Conservation (phyloP, 1,284 basidiomycete genomes). For the Ustanciosporium gigantosporum region DNA sequence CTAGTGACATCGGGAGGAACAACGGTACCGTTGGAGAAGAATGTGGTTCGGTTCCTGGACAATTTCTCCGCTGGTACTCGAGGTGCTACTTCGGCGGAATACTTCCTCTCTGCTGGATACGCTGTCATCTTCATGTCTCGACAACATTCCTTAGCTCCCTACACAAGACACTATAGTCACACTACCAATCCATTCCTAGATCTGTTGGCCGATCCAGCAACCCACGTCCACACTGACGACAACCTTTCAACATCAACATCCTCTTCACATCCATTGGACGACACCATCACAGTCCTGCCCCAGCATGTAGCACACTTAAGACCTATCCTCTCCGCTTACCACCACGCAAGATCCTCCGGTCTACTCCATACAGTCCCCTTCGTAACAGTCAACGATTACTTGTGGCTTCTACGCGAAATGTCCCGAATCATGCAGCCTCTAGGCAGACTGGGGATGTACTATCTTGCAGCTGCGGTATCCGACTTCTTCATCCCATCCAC, state of each 20-base stretch:
- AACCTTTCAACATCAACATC: slow-evolving; percentile 3
- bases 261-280: slow-evolving; percentile 3
- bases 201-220: slow-evolving; percentile 72
- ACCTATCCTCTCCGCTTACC: slow-evolving; percentile 78
- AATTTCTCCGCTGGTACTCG: slow-evolving; percentile 98
- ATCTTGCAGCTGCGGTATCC: slow-evolving; percentile 94
- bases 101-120: slow-evolving; percentile 87
- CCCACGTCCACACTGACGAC: slow-evolving; percentile 13
- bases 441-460: slow-evolving; percentile 81
- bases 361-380: slow-evolving; percentile 84
- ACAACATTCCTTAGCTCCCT: slow-evolving; percentile 94
- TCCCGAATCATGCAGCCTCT: slow-evolving; percentile 69
- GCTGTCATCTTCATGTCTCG: slow-evolving; percentile 98
- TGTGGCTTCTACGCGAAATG: slow-evolving; percentile 85
- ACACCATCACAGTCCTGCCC: slow-evolving; percentile 70
- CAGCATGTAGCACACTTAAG: slow-evolving; percentile 71
- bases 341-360: slow-evolving; percentile 74
- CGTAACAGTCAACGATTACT: slow-evolving; percentile 92
- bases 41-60: slow-evolving; percentile 85
- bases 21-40: slow-evolving; percentile 57
- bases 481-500: slow-evolving; percentile 95
- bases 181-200: slow-evolving; percentile 97
- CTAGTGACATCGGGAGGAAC: slow-evolving; percentile 72
- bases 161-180: slow-evolving; percentile 94
- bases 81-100: slow-evolving; percentile 95